Base-by-base conservation (phyloP, 1,284 basidiomycete genomes). In the Ustilago sp. region DNA sequence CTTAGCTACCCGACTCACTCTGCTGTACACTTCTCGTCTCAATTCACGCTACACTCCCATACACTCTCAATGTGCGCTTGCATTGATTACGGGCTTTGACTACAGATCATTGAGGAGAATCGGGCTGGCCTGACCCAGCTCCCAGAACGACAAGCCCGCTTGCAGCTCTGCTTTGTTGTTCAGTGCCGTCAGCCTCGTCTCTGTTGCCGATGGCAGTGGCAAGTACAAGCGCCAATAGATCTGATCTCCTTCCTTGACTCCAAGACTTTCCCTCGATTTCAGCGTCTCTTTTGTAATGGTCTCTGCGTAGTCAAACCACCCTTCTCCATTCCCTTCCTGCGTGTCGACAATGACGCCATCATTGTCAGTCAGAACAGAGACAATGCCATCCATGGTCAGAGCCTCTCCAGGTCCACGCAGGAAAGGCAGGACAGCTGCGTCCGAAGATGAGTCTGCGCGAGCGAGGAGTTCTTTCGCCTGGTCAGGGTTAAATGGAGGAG, bases 101-200 rank as follows among this genome's bases (percentile, higher is more conserved):
- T 70, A 76, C 31, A 76, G 47, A 39, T 63, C 48, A 6, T 68
- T 51, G 31, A 76, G 36, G 4, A 77, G 63, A 23, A 68, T 8
- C 2, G 56, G 39, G 31, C 45, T 64, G 0, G 71, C 67, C n/a
- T 77, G 75, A 8, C 75, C 75, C 5, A 77, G 35, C 34, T 77
- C 75, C 75, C 75, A 77, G 2, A 77, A 45, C 57, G 75, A 69
- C 2, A 77, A 35, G 0, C 75, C 75, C 1, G 60, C 59, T 7
- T 35, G 6, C 8, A 54, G 12, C 8, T 56, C 55, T 1, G 34
- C 47, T 7, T 59, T 45, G 0, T 38, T 48, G 2, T 63, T 54
- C 12, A 77, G 7, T 4, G 61, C 57, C 8, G 11, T 41, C 9
- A 63, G 34, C 4, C 70, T 57, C 13, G 8, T 13, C 19, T 45